phyloP scores from a whole-genome alignment of 1,284 basidiomycete genomes.

The Malassezia restricta region DNA sequence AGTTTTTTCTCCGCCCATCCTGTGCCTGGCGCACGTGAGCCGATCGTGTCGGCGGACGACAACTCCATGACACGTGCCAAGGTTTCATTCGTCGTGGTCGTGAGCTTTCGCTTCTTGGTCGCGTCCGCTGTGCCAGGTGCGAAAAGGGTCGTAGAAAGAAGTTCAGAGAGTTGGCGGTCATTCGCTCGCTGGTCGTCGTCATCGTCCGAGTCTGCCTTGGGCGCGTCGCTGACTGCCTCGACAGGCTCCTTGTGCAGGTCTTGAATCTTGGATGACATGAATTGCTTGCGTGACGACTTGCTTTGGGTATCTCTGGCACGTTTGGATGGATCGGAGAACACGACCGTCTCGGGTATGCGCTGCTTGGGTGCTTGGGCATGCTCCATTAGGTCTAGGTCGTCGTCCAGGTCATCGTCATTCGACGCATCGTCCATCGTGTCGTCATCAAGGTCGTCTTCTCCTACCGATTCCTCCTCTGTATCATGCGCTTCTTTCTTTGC shows the following conservation, averaged over 20 bases:
- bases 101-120: slow-evolving; percentile 19
- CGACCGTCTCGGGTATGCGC: slow-evolving; percentile 13
- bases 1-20: slow-evolving; percentile 35
- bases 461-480: not conserved
- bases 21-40: slow-evolving; percentile 5
- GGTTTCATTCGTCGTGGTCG: slow-evolving; percentile 27
- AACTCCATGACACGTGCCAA: slow-evolving; percentile 34
- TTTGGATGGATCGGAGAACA: slow-evolving; percentile 1
- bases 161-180: slow-evolving; percentile 33
- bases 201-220: slow-evolving; percentile 28
- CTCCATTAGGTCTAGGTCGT: slow-evolving; percentile 4
- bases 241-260: not conserved
- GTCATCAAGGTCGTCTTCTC: not conserved
- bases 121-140: slow-evolving; percentile 28
- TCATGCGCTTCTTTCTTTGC: not conserved
- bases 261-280: slow-evolving; percentile 17
- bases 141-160: slow-evolving; percentile 42
- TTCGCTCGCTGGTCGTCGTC: slow-evolving; percentile 22
- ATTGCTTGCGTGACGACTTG: slow-evolving; percentile 6
- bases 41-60: slow-evolving; percentile 11
- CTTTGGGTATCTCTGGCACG: not conserved
- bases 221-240: slow-evolving; percentile 15
- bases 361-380: not conserved
- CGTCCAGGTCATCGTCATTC: slow-evolving; percentile 4
- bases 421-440: not conserved